Conservation (phyloP, 495 filamentous ascomycete species). For the Acidiella bohemica region DNA sequence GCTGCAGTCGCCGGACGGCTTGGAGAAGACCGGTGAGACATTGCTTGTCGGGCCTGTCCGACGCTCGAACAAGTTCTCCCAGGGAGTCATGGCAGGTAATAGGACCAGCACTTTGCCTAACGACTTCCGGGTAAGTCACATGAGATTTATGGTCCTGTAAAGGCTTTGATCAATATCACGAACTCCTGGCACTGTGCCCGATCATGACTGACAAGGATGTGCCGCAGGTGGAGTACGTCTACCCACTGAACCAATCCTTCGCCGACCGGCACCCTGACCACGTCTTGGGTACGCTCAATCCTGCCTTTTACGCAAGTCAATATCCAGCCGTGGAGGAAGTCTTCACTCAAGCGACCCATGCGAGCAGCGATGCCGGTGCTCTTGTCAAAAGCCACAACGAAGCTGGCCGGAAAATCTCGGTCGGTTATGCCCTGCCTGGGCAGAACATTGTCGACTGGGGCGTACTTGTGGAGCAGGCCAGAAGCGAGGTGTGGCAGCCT, state of each 20-base stretch:
- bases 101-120: too few relatives aligned
- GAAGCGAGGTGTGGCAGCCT: slow-evolving; percentile 58
- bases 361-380: slow-evolving; percentile 42
- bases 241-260: slow-evolving; percentile 26
- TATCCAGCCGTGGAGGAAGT: slow-evolving; percentile 46
- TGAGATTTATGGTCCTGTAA: too few relatives aligned
- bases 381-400: slow-evolving; percentile 57
- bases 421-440: slow-evolving; percentile 55
- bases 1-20: slow-evolving; percentile 46
- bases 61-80: slow-evolving; percentile 55
- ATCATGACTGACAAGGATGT: too few relatives aligned
- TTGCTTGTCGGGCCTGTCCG: slow-evolving; percentile 54
- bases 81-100: too few relatives aligned
- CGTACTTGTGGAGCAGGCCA: slow-evolving; percentile 63
- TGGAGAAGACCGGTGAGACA: slow-evolving; percentile 52
- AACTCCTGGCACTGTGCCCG: too few relatives aligned
- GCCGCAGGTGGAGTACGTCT: slow-evolving; percentile 33
- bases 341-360: slow-evolving; percentile 39
- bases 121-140: too few relatives aligned
- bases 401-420: slow-evolving; percentile 46
- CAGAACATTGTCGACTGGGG: slow-evolving; percentile 62
- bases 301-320: slow-evolving; percentile 41
- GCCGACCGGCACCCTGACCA: slow-evolving; percentile 36
- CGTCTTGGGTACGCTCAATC: slow-evolving; percentile 31
- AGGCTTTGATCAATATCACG: too few relatives aligned